Conservation (phyloP, 306 rosid genomes). For the Glycine tomentella region DNA sequence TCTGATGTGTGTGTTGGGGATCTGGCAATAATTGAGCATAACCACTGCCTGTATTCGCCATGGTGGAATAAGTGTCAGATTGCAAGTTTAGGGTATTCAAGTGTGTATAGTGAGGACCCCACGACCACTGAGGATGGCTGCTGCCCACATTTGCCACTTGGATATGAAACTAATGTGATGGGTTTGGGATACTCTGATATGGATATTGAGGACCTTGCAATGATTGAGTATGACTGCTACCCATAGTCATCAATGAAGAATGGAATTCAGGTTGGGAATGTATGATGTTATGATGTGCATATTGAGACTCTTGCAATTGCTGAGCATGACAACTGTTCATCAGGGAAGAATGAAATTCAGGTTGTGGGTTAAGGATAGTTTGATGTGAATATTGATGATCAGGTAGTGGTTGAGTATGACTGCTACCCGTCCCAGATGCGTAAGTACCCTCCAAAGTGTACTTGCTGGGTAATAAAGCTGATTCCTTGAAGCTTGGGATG, state of each 20-base stretch:
- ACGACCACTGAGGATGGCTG: neutral
- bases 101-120: conserved; percentile 31
- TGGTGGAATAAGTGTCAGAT: neutral
- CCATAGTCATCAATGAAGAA: neutral
- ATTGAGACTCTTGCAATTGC: conserved; percentile 19
- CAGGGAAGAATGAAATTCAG: no score
- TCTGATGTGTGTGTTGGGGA: conserved; percentile 18
- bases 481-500: no score
- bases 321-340: no score
- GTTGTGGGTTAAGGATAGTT: no score
- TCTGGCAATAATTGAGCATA: conserved; percentile 32
- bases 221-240: conserved; percentile 18
- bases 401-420: no score
- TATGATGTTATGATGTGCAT: no score
- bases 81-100: neutral
- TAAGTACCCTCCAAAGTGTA: no score
- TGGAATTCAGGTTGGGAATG: conserved; percentile 36
- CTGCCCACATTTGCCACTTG: neutral
- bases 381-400: no score
- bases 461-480: no score
- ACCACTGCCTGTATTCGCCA: neutral
- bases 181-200: conserved; percentile 1
- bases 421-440: no score
- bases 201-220: conserved; percentile 27
- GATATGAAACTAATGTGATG: conserved; percentile 34